A percentile compares a stretch with the other conserved stretches of the same genome.
These are phyloP conservation scores for Pestalotiopsis sp. DNA, from an alignment of 2,329 filamentous ascomycete species.

Conservation along the genomic window DNA sequence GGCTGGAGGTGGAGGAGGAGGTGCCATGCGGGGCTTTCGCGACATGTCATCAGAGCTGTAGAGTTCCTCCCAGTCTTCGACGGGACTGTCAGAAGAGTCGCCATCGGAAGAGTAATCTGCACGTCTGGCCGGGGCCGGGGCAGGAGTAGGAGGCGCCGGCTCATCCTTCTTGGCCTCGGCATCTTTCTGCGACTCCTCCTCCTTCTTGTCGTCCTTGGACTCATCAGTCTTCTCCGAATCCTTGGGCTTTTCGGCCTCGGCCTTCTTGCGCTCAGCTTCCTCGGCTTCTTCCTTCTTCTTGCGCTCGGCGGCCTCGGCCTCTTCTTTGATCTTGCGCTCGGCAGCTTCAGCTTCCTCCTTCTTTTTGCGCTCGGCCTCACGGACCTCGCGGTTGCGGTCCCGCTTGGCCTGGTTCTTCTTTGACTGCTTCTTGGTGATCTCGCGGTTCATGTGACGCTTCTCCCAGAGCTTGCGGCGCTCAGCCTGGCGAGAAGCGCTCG, in stretches of 20 bases:
- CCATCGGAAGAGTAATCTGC: conserved; percentile 45
- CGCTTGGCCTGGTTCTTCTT: conserved; percentile 42
- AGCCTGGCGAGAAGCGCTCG: conserved; percentile 44
- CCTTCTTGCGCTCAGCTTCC: conserved; percentile 19
- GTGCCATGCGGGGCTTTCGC: conserved; percentile 47
- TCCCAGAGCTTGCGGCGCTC: conserved; percentile 53
- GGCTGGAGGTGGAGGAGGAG: conserved; percentile 21
- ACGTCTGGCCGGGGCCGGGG: conserved; percentile 24
- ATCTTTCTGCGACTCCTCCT: conserved; percentile 9
- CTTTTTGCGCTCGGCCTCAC: conserved; percentile 40
- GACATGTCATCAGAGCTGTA: conserved; percentile 62
- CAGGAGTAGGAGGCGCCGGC: conserved; percentile 17
- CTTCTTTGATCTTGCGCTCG: conserved; percentile 23
- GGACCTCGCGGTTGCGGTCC: conserved; percentile 31
- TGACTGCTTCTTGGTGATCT: conserved; percentile 38
- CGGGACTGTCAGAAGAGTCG: conserved; percentile 61
- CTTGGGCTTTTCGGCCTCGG: conserved; percentile 23
- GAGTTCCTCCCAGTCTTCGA: conserved; percentile 60
- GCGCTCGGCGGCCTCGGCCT: conserved; percentile 30
- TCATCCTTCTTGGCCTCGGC: conserved; percentile 9
- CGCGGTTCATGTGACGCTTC: conserved; percentile 41
- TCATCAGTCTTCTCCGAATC: conserved; percentile 19
- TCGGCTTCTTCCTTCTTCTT: conserved; percentile 27
- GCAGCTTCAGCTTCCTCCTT: conserved; percentile 36
- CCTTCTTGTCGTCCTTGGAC: conserved; percentile 14